Conservation (phyloP, 306 rosid species). For the Vigna radiata region DNA sequence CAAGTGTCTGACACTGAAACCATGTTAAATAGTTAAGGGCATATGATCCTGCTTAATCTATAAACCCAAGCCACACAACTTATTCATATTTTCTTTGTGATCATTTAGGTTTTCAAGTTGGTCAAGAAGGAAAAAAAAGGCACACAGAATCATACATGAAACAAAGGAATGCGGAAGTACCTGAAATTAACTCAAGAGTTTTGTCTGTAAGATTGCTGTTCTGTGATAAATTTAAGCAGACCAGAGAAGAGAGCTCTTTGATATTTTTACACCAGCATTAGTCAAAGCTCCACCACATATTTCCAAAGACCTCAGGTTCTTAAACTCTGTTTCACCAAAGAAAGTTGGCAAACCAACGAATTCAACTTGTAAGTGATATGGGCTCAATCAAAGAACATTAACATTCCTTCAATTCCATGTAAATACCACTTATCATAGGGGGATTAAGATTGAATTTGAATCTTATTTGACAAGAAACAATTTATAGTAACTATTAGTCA, state of each 20-base stretch:
- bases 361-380: conserved; percentile 1
- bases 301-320: conserved; percentile 89
- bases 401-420: conserved; percentile 10
- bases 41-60: not conserved
- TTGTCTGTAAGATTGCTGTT: conserved; percentile 87
- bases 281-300: conserved; percentile 95
- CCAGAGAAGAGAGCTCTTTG: conserved; percentile 80
- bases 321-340: conserved; percentile 66
- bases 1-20: too few relatives aligned
- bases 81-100: not conserved
- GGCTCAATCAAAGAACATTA: conserved; percentile 28
- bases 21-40: not conserved
- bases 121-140: conserved; percentile 13
- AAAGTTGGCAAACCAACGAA: conserved; percentile 5
- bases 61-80: conserved; percentile 8
- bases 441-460: conserved; percentile 13
- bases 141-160: conserved; percentile 36
- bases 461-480: conserved; percentile 21
- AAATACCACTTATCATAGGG: not conserved
- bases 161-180: conserved; percentile 48
- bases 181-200: conserved; percentile 82
- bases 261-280: conserved; percentile 90
- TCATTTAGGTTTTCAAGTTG: conserved; percentile 21
- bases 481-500: conserved; percentile 3
- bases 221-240: conserved; percentile 85